Conservation (phyloP, 192 early-diverging fungal species). For the Backusella tuberculispora region DNA sequence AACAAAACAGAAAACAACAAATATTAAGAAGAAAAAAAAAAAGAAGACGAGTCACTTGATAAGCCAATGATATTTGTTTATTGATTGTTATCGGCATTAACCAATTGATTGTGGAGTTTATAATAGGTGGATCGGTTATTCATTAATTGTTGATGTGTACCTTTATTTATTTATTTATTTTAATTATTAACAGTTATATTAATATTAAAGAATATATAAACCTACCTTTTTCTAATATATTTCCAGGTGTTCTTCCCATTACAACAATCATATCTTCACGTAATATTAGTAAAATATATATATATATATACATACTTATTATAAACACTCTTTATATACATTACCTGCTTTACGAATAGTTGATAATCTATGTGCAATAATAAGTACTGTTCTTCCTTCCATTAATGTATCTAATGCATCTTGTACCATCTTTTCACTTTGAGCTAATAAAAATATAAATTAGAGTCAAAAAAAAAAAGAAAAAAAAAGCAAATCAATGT, state of each 20-base stretch:
- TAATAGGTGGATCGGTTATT: constrained; percentile 33
- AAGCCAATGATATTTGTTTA: constrained; percentile 5
- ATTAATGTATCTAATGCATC: constrained; percentile 71
- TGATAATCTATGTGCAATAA: constrained; percentile 83
- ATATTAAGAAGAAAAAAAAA: too few species aligned
- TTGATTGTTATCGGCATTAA: constrained; percentile 26
- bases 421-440: constrained; percentile 75
- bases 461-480: neutral
- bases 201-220: neutral
- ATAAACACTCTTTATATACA: neutral
- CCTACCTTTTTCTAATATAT: constrained; percentile 46
- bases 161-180: constrained; percentile 22
- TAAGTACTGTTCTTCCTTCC: constrained; percentile 78
- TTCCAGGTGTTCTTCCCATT: constrained; percentile 42
- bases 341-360: constrained; percentile 77
- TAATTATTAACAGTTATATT: too few species aligned
- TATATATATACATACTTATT: neutral
- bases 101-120: constrained; percentile 38
- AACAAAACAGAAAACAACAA: neutral
- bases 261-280: constrained; percentile 43
- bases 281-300: neutral
- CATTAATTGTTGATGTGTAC: constrained; percentile 41
- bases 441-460: constrained; percentile 41
- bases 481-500: neutral
- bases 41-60: neutral